Base-by-base conservation (phyloP, 345 rosid species). In the Aquilaria malaccensis region DNA sequence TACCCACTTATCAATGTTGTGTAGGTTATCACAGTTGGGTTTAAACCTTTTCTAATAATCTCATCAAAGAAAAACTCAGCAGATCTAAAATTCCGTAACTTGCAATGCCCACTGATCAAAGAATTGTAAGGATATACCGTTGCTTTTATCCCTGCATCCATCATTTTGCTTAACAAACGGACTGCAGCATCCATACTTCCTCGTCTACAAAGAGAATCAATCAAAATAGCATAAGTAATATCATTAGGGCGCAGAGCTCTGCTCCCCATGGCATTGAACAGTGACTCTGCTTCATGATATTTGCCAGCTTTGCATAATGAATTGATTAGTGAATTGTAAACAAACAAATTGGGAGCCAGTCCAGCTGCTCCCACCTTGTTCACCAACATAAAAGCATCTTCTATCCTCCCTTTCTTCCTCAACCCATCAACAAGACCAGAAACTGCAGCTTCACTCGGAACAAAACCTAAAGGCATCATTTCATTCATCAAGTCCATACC, bases 71-170 rank as follows among this genome's bases (percentile, higher is more conserved):
- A 72, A 61, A 54, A 72, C 68, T 80, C 72, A 0, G 99, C 99
- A 41, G 75, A 62, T 48, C 56, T 64, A 71, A 83, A 68, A 71
- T 87, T 78, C 60, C 95, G 83, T 41, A 75, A 69, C 72, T 84
- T 90, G 82, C 95, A 88, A 59, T 90, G 74, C 55, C 97, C 94
- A 14, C 70, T 74, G 62, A 94, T 86, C 76, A 90, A 68, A 61
- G 96, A 85, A 79, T 84, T 90, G 69, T 84, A 94, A 32, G 96
- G 89, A 79, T 83, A 94, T 12, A 80, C 74, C 2, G 87, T 84
- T 9, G 66, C 69, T 58, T 71, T 81, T 58, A 86, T 49, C 48
- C 90, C 83, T 4, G 64, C 54, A 56, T 70, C 72, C 11, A 29
- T 63, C 96, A 94, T 90, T 77, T 73, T 72, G 60, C 74, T 37